Conservation (phyloP, 495 filamentous ascomycete species). For the Letharia columbiana region DNA sequence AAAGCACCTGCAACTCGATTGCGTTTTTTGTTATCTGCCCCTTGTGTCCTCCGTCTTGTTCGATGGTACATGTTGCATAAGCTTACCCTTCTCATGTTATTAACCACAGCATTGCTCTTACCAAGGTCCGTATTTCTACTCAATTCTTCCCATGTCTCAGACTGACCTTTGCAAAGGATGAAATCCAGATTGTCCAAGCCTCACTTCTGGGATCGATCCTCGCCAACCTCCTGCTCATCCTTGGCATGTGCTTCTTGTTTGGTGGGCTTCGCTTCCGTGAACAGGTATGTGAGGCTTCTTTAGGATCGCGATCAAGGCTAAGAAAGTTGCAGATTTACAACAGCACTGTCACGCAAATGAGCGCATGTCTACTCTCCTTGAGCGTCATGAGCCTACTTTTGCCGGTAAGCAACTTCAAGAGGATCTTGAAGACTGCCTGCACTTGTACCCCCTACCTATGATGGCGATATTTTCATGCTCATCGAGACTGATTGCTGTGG, state of each 20-base stretch:
- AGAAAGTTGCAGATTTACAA: constrained; percentile 65
- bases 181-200: constrained; percentile 85
- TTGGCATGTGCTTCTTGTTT: constrained; percentile 83
- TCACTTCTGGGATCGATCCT: constrained; percentile 82
- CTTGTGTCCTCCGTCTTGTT: constrained; percentile 20
- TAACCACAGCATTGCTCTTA: constrained; percentile 52
- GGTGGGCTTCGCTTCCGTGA: constrained; percentile 82
- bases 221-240: constrained; percentile 76
- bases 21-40: constrained; percentile 30
- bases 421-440: not conserved
- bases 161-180: constrained; percentile 45
- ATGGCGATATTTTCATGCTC: not conserved
- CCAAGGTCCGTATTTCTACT: constrained; percentile 39
- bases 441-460: not conserved
- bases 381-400: constrained; percentile 79
- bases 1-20: constrained; percentile 37
- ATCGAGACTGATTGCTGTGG: not conserved
- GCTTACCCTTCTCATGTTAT: constrained; percentile 30
- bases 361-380: constrained; percentile 80
- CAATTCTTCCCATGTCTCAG: constrained; percentile 25
- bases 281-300: constrained; percentile 44
- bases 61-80: constrained; percentile 24
- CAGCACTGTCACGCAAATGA: constrained; percentile 91
- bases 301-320: not conserved
- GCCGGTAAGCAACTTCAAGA: constrained; percentile 41